Evolutionary conservation across 495 filamentous ascomycete genomes (phyloP), one percentile per base, ranked within the genome.

Genomic region (Cudoniella acicularis): DNA sequence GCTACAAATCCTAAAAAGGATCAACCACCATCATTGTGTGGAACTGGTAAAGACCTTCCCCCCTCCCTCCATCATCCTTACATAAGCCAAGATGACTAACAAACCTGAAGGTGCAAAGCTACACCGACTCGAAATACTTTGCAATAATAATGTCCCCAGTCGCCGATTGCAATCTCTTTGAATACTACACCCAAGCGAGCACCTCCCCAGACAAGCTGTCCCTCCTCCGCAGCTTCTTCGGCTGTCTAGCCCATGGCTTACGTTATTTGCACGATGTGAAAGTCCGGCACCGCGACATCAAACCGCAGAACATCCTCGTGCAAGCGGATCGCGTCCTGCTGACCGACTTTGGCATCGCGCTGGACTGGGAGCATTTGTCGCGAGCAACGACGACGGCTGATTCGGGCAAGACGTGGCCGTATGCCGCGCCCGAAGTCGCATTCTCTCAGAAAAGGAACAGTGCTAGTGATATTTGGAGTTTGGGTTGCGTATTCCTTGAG

Each of bases 401-500:
- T 66, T 70, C 67, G 2, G 63, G 50, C 17, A 71, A 73, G 49
- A 74, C 73, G 2, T 63, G 58, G 10, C 72, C 68, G 27, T 83
- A 80, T 59, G 74, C 72, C 21, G 73, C 77, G 9, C 79, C 79
- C 2, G 77, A 81, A 62, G 71, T 70, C 2, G 66, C 66, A n/a
- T 54, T 65, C 18, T 62, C 74, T 52, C 63, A 63, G 1, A 43
- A 49, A n/a, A 71, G 75, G 1, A 74, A 75, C 24, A 67, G 70
- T n/a, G 67, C 70, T 10, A 75, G 72, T 10, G 94, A 98, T 71
- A 86, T 97, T 62, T 98, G 93, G 94, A 96, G 90, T 4, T 79
- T 98, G 2, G 93, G 94, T 49, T 96, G 93, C 68, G 93, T 97
- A 57, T 88, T 97, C 62, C 82, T 96, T 23, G 93, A 98, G 72